phyloP scores from a whole-genome alignment of 768 basidiomycete species.

The Terana coerulea region DNA sequence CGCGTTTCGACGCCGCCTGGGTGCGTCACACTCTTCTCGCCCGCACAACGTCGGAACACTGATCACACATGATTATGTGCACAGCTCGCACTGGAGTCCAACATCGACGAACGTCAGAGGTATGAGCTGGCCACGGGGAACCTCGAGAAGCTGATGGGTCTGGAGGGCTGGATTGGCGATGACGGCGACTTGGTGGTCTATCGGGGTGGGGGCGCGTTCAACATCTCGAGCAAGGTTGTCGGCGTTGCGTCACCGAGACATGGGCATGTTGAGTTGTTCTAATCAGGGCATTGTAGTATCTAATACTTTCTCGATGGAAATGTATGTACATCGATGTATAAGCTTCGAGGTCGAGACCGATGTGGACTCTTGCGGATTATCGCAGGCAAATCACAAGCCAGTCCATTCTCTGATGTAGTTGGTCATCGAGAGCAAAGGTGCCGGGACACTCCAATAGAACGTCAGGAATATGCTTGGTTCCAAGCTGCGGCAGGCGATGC shows the following conservation, averaged over 20 bases:
- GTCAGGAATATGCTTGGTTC: too few relatives aligned
- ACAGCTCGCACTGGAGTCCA: constrained; percentile 38
- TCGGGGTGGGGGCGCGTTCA: constrained; percentile 26
- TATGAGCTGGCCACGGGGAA: constrained; percentile 38
- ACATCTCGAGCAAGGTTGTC: constrained; percentile 29
- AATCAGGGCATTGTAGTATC: constrained; percentile 5
- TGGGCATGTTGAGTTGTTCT: constrained; percentile 28
- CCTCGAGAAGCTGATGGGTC: constrained; percentile 40
- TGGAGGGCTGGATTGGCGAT: constrained; percentile 37
- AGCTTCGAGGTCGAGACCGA: not conserved
- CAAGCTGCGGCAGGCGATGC: too few relatives aligned
- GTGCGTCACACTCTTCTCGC: constrained; percentile 21
- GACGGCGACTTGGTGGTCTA: constrained; percentile 29
- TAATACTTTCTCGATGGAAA: not conserved
- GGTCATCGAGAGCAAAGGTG: too few relatives aligned
- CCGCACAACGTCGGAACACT: not conserved
- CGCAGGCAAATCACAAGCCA: not conserved
- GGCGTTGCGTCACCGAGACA: constrained; percentile 25
- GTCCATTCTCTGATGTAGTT: too few relatives aligned
- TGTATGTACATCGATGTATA: too few relatives aligned
- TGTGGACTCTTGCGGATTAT: not conserved
- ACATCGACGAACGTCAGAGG: constrained; percentile 31
- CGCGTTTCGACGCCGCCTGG: constrained; percentile 37
- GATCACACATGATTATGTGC: not conserved
- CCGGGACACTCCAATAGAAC: too few relatives aligned